These are phyloP conservation scores for Styphnolobium japonicum DNA, from an alignment of 306 rosid genomes.

Conservation along the genomic window DNA sequence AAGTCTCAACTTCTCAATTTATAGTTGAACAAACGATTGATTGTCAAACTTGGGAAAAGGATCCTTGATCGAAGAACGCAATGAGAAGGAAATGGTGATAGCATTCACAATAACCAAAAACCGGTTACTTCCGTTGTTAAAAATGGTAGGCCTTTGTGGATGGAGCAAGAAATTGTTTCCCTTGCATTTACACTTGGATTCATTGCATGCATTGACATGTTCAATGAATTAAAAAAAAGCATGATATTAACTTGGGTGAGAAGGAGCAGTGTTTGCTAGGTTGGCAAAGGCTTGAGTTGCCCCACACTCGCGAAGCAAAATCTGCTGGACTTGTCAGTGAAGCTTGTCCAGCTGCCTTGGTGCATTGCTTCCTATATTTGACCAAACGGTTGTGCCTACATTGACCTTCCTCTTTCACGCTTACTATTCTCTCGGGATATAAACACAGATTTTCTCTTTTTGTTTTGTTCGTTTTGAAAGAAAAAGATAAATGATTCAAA, in stretches of 20 bases:
- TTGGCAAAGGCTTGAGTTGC: background rate
- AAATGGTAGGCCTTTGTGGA: background rate
- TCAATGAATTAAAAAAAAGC: too few relatives aligned
- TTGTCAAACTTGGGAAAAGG: too few relatives aligned
- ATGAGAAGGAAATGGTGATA: too few relatives aligned
- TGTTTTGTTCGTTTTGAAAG: too few relatives aligned
- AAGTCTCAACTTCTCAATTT: too few relatives aligned
- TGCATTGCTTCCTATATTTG: background rate
- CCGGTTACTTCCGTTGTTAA: background rate
- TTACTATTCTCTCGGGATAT: too few relatives aligned
- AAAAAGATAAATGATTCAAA: too few relatives aligned
- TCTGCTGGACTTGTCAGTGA: background rate
- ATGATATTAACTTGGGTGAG: background rate
- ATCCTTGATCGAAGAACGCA: too few relatives aligned
- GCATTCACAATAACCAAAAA: too few relatives aligned
- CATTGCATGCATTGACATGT: background rate
- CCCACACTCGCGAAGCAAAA: background rate
- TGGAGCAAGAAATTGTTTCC: background rate
- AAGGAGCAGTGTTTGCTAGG: background rate
- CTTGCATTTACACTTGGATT: background rate
- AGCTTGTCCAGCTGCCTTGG: background rate
- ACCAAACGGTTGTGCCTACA: background rate
- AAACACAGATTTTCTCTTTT: too few relatives aligned
- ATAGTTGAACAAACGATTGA: too few relatives aligned
- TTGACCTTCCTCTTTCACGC: too few relatives aligned